phyloP scores from a whole-genome alignment of 768 basidiomycete species.

The Glaciozyma martinii region DNA sequence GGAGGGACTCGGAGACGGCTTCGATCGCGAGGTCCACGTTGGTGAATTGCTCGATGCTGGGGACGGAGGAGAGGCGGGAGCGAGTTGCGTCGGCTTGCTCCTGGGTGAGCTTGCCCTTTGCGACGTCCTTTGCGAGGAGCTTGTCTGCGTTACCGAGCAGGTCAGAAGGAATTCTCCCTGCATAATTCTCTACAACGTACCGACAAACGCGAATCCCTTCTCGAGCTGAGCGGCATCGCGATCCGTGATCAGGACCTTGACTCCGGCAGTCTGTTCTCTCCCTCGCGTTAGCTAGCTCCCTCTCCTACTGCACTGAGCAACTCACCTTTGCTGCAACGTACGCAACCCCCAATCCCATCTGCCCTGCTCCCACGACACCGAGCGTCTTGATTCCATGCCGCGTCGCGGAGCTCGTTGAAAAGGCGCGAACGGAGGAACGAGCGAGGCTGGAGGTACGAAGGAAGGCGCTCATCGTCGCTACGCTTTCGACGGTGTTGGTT shows the following conservation, averaged over 20 bases:
- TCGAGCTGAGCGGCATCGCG: constrained; percentile 61
- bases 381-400: constrained; percentile 48
- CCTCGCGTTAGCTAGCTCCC: constrained; percentile 44
- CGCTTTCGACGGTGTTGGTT: no score
- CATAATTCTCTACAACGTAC: neutral
- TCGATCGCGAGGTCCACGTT: constrained; percentile 89
- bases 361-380: constrained; percentile 51
- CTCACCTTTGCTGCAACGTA: constrained; percentile 49
- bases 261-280: constrained; percentile 58
- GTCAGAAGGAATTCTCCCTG: neutral
- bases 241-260: constrained; percentile 80
- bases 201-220: constrained; percentile 56
- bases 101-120: constrained; percentile 61
- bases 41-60: constrained; percentile 47
- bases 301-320: neutral
- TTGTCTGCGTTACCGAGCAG: constrained; percentile 48
- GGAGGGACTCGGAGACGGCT: constrained; percentile 78
- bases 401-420: no score
- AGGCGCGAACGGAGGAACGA: no score
- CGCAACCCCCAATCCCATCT: constrained; percentile 67
- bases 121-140: constrained; percentile 77
- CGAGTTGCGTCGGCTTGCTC: constrained; percentile 65
- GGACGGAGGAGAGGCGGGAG: constrained; percentile 56
- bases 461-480: no score
- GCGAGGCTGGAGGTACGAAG: no score